Conservation (phyloP, 2,329 filamentous ascomycete species). For the Didymella segeticola region DNA sequence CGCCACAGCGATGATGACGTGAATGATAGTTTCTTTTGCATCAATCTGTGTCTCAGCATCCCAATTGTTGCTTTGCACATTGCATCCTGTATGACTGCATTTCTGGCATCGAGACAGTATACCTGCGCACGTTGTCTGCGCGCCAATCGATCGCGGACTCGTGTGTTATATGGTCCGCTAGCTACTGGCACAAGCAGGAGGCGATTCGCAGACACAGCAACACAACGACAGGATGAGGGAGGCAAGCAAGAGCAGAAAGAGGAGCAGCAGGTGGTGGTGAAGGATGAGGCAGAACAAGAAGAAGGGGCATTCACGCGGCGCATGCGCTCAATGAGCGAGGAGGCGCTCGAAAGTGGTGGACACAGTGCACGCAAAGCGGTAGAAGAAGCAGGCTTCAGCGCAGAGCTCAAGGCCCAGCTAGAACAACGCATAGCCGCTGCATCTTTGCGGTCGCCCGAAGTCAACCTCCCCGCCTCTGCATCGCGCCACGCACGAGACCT, state of each 20-base stretch:
- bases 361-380: slow-evolving; percentile 63
- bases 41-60: neutral
- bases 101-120: slow-evolving; percentile 28
- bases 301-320: slow-evolving; percentile 65
- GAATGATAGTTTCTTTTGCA: slow-evolving; percentile 17
- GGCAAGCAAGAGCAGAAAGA: neutral
- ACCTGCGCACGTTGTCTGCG: slow-evolving; percentile 52
- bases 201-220: slow-evolving; percentile 32
- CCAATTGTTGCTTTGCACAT: slow-evolving; percentile 1
- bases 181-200: slow-evolving; percentile 19
- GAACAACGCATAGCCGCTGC: slow-evolving; percentile 65
- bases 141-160: slow-evolving; percentile 29
- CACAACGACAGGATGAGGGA: slow-evolving; percentile 19
- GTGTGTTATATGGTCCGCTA: slow-evolving; percentile 13
- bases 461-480: slow-evolving; percentile 64
- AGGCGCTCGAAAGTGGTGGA: slow-evolving; percentile 62
- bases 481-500: slow-evolving; percentile 72
- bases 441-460: slow-evolving; percentile 63
- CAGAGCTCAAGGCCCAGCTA: slow-evolving; percentile 64
- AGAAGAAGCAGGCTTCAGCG: slow-evolving; percentile 68
- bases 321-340: slow-evolving; percentile 66
- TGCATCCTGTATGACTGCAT: slow-evolving; percentile 39
- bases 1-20: slow-evolving; percentile 24
- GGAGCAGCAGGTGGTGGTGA: neutral
- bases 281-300: slow-evolving; percentile 35